Conservation (phyloP, 208 protist genomes). For the Perkinsela sp. region DNA sequence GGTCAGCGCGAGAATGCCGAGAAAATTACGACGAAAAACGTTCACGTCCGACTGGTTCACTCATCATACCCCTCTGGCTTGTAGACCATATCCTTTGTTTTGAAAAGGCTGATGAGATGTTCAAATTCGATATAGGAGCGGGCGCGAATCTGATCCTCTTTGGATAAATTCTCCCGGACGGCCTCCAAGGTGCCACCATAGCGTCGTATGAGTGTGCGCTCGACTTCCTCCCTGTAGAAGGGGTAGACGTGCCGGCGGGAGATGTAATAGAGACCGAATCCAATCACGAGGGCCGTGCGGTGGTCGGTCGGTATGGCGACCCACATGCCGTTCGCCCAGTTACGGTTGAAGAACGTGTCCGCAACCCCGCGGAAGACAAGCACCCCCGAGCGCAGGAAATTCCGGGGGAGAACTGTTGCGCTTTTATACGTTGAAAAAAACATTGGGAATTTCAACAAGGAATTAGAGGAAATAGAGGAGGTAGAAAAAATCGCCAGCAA, state of each 20-base stretch:
- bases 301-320: slow-evolving; percentile 38
- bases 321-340: slow-evolving; percentile 29
- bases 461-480: too few relatives aligned
- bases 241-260: slow-evolving; percentile 49
- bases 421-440: slow-evolving; percentile 46
- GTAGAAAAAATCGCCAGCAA: too few relatives aligned
- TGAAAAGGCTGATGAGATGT: slow-evolving; percentile 47
- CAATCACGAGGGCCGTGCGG: slow-evolving; percentile 23
- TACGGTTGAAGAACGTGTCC: slow-evolving; percentile 47
- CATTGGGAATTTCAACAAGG: too few relatives aligned
- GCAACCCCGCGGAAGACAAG: slow-evolving; percentile 26
- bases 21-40: too few relatives aligned
- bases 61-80: slow-evolving; percentile 27
- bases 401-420: slow-evolving; percentile 20
- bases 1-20: too few relatives aligned
- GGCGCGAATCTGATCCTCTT: slow-evolving; percentile 45
- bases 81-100: slow-evolving; percentile 36
- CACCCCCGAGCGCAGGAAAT: slow-evolving; percentile 24
- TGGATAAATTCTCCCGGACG: slow-evolving; percentile 30
- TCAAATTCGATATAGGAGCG: slow-evolving; percentile 35
- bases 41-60: too few relatives aligned
- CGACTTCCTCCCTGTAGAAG: slow-evolving; percentile 21
- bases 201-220: slow-evolving; percentile 49
- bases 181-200: slow-evolving; percentile 48
- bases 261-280: slow-evolving; percentile 37